These are phyloP conservation scores for Geotrichum aggregatum DNA, from an alignment of 1,139 yeast species.

Conservation along the genomic window DNA sequence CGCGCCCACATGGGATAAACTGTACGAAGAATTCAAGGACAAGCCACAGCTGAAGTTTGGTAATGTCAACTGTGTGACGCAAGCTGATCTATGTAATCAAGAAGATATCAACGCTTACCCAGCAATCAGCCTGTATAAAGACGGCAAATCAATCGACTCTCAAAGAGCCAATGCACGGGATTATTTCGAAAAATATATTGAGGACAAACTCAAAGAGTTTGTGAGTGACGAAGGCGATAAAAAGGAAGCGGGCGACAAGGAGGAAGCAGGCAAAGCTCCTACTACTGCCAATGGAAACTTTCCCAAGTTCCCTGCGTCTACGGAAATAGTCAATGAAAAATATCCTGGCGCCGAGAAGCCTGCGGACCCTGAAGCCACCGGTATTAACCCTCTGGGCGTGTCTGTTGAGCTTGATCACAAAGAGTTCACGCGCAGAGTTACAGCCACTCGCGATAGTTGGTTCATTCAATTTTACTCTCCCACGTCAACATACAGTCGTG, in stretches of 20 bases:
- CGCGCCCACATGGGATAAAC: slow-evolving; percentile 41
- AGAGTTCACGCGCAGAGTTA: slow-evolving; percentile 27
- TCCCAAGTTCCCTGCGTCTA: slow-evolving; percentile 16
- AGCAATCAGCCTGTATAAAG: slow-evolving; percentile 35
- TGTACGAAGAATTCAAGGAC: slow-evolving; percentile 28
- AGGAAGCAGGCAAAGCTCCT: neutral
- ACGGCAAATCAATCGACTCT: slow-evolving; percentile 34
- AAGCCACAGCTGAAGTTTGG: slow-evolving; percentile 37
- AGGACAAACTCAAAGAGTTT: neutral
- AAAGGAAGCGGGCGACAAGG: neutral
- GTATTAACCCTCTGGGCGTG: slow-evolving; percentile 27
- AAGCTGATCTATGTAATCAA: slow-evolving; percentile 41
- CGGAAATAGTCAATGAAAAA: slow-evolving; percentile 10
- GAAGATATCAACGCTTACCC: slow-evolving; percentile 38
- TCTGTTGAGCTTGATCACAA: slow-evolving; percentile 29
- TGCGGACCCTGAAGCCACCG: neutral
- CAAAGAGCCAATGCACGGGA: slow-evolving; percentile 3
- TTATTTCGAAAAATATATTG: slow-evolving; percentile 12
- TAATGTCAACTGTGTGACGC: slow-evolving; percentile 40
- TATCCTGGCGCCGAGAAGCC: slow-evolving; percentile 11
- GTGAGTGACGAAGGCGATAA: neutral
- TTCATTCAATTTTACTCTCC: slow-evolving; percentile 43
- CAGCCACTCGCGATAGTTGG: slow-evolving; percentile 38
- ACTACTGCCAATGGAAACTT: slow-evolving; percentile 7
- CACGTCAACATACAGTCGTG: slow-evolving; percentile 39